Evolutionary conservation across 306 rosid genomes (phyloP).

Genomic region (Corylus avellana): DNA sequence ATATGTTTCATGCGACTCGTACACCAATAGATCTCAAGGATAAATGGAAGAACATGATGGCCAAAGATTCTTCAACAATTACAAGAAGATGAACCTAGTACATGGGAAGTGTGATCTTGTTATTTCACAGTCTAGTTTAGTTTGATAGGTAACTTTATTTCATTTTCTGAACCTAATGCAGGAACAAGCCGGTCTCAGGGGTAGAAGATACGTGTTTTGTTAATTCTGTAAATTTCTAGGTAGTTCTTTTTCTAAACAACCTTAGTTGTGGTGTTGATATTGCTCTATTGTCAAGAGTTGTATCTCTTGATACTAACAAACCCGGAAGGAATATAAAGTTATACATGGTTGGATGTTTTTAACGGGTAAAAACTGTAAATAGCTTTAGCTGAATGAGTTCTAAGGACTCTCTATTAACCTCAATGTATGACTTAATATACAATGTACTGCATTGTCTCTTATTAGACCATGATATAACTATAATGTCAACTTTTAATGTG

Average conservation of each 20-base stretch:
- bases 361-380: neutral
- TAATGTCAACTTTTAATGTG: neutral
- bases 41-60: conserved; percentile 60
- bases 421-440: neutral
- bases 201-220: neutral
- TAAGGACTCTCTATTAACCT: neutral
- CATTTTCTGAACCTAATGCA: neutral
- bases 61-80: conserved; percentile 12
- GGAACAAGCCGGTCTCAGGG: neutral
- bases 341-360: neutral
- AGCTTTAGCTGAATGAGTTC: neutral
- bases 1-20: conserved; percentile 40
- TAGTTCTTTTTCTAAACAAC: neutral
- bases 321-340: neutral
- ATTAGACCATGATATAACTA: neutral
- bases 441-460: neutral
- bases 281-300: neutral
- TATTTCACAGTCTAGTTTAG: conserved; percentile 1
- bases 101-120: neutral
- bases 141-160: neutral
- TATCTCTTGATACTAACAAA: neutral
- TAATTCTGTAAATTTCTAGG: neutral
- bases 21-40: conserved; percentile 59
- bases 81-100: neutral
- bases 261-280: neutral